A percentile compares a stretch with the other conserved stretches of the same genome.
These are phyloP conservation scores for Penicillium verrucosum DNA, from an alignment of 2,329 filamentous ascomycete species.

Conservation along the genomic window DNA sequence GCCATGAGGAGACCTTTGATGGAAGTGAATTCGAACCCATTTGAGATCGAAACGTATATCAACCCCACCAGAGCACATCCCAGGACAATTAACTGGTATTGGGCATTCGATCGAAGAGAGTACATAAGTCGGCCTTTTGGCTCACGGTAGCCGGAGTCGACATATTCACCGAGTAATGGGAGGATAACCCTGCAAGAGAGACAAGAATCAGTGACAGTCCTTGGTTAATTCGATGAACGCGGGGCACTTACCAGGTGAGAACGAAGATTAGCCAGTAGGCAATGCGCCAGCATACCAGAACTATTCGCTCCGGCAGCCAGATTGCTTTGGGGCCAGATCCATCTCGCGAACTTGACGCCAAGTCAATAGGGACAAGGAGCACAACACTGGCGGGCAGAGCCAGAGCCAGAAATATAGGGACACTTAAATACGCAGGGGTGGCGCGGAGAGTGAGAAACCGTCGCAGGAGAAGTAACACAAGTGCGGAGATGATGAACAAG, in stretches of 20 bases:
- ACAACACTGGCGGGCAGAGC: conserved; percentile 89
- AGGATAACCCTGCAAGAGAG: conserved; percentile 69
- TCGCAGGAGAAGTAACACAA: conserved; percentile 80
- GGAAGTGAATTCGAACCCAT: conserved; percentile 67
- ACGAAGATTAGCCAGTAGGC: conserved; percentile 96
- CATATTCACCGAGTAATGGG: conserved; percentile 88
- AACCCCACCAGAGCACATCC: conserved; percentile 67
- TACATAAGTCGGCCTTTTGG: conserved; percentile 76
- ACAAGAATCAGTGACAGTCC: conserved; percentile 8
- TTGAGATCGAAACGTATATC: conserved; percentile 77
- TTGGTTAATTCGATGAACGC: background rate
- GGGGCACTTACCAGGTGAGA: conserved; percentile 71
- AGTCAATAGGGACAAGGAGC: conserved; percentile 89
- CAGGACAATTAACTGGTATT: conserved; percentile 81
- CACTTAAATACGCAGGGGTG: conserved; percentile 82
- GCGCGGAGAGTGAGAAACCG: conserved; percentile 86
- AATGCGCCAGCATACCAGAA: conserved; percentile 89
- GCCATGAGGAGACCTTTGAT: conserved; percentile 89
- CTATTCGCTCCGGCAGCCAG: conserved; percentile 74
- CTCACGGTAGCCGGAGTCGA: conserved; percentile 88
- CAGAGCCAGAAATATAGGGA: conserved; percentile 94
- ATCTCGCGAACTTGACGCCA: conserved; percentile 77
- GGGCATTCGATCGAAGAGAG: conserved; percentile 79
- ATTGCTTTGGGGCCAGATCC: conserved; percentile 74
- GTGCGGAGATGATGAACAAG: conserved; percentile 68